Evolutionary conservation across 2,329 filamentous ascomycete genomes (phyloP).

Genomic region (Trichophyton mentagrophytes): DNA sequence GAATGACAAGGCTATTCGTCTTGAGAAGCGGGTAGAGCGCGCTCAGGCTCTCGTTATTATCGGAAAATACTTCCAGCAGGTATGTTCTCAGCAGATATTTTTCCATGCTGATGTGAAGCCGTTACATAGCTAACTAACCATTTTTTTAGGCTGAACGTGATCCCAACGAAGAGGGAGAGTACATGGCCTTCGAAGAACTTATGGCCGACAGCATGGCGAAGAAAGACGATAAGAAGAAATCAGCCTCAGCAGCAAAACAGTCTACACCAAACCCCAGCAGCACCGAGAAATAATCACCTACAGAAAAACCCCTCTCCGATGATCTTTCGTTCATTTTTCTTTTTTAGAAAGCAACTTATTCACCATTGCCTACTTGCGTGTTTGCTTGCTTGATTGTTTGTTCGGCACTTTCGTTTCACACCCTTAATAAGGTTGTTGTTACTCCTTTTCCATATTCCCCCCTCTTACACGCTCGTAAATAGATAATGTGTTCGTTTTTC

Average conservation of each 20-base stretch:
- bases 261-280: neutral
- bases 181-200: slow-evolving; percentile 96
- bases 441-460: neutral
- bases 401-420: neutral
- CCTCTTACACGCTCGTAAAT: neutral
- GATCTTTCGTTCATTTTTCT: neutral
- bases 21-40: slow-evolving; percentile 77
- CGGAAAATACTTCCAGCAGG: slow-evolving; percentile 80
- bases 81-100: slow-evolving; percentile 31
- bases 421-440: neutral
- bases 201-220: slow-evolving; percentile 94
- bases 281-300: neutral
- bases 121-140: slow-evolving; percentile 11
- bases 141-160: slow-evolving; percentile 61
- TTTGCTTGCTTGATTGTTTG: no score
- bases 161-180: slow-evolving; percentile 93
- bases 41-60: slow-evolving; percentile 81
- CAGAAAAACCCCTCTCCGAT: neutral
- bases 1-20: slow-evolving; percentile 62
- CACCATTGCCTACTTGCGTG: neutral
- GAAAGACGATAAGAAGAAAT: slow-evolving; percentile 64
- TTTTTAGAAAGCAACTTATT: neutral
- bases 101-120: neutral
- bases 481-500: neutral
- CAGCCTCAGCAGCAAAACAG: slow-evolving; percentile 14